Percentiles rank a stretch among this genome's conserved stretches.
These are phyloP conservation scores for Malus hybrid DNA, from an alignment of 331 rosid species.

Conservation along the genomic window DNA sequence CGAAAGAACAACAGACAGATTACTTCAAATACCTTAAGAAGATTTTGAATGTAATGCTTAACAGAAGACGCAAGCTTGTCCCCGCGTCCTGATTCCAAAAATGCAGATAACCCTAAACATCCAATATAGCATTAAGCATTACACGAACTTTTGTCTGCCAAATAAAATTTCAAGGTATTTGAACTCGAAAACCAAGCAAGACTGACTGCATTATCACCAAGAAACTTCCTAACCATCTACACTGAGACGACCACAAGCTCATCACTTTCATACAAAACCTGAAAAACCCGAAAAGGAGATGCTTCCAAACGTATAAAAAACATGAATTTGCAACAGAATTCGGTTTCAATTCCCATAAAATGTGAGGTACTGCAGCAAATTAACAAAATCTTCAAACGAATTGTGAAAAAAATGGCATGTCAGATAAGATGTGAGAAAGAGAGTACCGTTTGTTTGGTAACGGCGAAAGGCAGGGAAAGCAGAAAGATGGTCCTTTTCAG, in stretches of 20 bases:
- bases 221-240: neutral
- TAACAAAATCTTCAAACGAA: neutral
- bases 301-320: neutral
- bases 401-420: neutral
- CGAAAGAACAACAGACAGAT: neutral
- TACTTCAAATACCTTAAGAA: conserved; percentile 64
- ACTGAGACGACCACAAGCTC: neutral
- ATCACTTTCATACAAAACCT: neutral
- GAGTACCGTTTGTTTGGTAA: conserved; percentile 39
- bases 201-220: neutral
- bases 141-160: conserved; percentile 9
- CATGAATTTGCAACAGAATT: neutral
- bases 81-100: conserved; percentile 64
- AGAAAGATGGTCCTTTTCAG: conserved; percentile 49
- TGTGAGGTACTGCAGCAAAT: neutral
- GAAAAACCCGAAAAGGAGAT: neutral
- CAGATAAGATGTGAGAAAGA: neutral
- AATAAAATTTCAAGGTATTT: neutral
- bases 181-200: neutral
- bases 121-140: conserved; percentile 16
- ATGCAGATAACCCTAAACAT: conserved; percentile 53
- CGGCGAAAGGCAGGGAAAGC: conserved; percentile 37
- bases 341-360: neutral
- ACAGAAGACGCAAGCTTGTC: conserved; percentile 47
- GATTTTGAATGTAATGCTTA: conserved; percentile 60